phyloP scores from a whole-genome alignment of 2,329 filamentous ascomycete genomes.

The Aplosporella prunicola region DNA sequence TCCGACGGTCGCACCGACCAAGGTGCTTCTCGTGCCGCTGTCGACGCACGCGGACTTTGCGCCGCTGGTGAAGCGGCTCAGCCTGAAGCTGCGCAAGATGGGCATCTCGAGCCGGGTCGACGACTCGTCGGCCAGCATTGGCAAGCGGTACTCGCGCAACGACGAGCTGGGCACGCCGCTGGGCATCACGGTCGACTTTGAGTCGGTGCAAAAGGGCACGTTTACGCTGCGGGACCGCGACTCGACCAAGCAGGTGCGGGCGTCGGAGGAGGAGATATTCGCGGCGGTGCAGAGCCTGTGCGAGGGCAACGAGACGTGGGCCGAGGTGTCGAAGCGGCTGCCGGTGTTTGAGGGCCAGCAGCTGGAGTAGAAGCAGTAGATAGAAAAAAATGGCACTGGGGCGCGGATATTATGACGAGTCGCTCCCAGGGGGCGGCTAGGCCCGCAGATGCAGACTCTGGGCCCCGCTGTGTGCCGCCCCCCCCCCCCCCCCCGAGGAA shows the following conservation, averaged over 20 bases:
- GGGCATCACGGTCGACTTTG: conserved; percentile 91
- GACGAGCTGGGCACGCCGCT: conserved; percentile 93
- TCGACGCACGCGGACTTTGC: conserved; percentile 73
- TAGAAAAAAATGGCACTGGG: conserved; percentile 1
- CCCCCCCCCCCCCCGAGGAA: too few species aligned
- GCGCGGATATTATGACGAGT: too few species aligned
- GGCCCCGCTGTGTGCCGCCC: too few species aligned
- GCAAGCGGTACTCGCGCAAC: conserved; percentile 81
- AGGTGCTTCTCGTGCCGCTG: conserved; percentile 85
- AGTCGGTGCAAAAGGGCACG: conserved; percentile 78
- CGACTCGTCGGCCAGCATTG: conserved; percentile 83
- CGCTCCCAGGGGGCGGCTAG: neutral
- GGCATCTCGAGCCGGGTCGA: conserved; percentile 81
- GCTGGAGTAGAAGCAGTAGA: conserved; percentile 34
- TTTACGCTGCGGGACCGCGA: conserved; percentile 87
- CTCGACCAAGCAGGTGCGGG: conserved; percentile 81
- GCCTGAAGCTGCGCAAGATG: conserved; percentile 62
- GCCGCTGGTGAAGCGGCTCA: conserved; percentile 64
- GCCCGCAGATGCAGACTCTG: neutral
- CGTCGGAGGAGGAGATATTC: conserved; percentile 69
- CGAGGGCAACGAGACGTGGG: conserved; percentile 55
- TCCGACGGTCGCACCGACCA: conserved; percentile 77
- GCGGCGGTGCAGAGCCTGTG: conserved; percentile 58
- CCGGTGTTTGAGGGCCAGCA: conserved; percentile 77
- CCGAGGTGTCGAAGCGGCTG: conserved; percentile 65